Conservation (phyloP, 2,329 filamentous ascomycete species). For the Trichoderma atroviride region DNA sequence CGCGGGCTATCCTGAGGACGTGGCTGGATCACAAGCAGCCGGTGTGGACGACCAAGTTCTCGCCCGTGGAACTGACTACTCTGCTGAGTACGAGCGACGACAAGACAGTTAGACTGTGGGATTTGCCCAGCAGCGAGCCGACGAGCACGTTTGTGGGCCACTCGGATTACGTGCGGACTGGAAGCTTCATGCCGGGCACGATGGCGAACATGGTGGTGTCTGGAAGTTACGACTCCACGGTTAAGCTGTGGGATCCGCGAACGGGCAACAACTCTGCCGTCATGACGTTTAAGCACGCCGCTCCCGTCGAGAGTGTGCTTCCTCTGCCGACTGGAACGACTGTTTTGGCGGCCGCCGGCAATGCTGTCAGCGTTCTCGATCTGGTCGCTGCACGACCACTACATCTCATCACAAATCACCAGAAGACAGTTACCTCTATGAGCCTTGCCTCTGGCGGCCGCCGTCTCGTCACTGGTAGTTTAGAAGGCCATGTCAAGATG, state of each 20-base stretch:
- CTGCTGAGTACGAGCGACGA: conserved; percentile 92
- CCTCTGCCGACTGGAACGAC: conserved; percentile 85
- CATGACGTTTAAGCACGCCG: conserved; percentile 94
- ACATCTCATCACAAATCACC: conserved; percentile 87
- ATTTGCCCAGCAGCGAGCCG: conserved; percentile 78
- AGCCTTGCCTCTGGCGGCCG: conserved; percentile 78
- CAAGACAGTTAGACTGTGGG: conserved; percentile 90
- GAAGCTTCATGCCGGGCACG: conserved; percentile 77
- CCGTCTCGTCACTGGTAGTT: conserved; percentile 80
- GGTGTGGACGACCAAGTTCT: conserved; percentile 89
- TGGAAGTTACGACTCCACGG: conserved; percentile 92
- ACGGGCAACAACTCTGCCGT: conserved; percentile 66
- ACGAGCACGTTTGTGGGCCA: conserved; percentile 82
- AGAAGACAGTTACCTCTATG: conserved; percentile 93
- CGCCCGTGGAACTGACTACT: conserved; percentile 81
- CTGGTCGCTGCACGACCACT: conserved; percentile 87
- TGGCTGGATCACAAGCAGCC: conserved; percentile 95
- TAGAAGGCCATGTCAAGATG: conserved; percentile 96
- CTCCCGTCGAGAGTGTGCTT: conserved; percentile 84
- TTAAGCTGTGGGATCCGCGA: conserved; percentile 90
- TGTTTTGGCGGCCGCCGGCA: conserved; percentile 81
- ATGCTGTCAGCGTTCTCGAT: conserved; percentile 87
- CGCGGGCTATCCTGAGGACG: conserved; percentile 89
- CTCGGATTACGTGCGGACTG: conserved; percentile 87
- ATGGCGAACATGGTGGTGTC: conserved; percentile 79